Evolutionary conservation across 2,329 filamentous ascomycete species (phyloP).

Genomic region (Clonostachys rhizophaga): DNA sequence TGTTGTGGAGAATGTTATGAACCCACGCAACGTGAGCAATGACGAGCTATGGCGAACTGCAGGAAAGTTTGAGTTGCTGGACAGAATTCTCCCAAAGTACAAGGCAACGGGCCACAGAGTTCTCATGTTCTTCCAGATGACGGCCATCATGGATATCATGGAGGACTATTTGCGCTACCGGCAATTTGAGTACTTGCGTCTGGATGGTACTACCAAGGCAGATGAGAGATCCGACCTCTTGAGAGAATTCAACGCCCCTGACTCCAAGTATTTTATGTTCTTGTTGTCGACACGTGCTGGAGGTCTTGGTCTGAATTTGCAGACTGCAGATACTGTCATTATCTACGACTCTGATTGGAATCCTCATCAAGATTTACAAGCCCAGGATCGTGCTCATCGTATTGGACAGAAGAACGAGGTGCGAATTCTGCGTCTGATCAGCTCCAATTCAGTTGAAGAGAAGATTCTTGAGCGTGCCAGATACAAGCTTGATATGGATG

Average conservation of each 20-base stretch:
- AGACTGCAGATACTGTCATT: conserved; percentile 97
- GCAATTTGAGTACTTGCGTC: conserved; percentile 79
- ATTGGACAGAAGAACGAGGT: conserved; percentile 99
- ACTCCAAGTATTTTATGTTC: conserved; percentile 96
- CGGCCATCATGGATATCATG: conserved; percentile 99
- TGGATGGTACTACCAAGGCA: conserved; percentile 96
- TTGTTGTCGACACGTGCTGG: conserved; percentile 96
- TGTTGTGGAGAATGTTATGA: conserved; percentile 97
- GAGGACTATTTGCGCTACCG: conserved; percentile 90
- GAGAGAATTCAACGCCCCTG: conserved; percentile 80
- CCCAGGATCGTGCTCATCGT: conserved; percentile 99
- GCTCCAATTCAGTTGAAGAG: conserved; percentile 94
- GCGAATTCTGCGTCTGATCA: conserved; percentile 91
- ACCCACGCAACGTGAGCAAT: conserved; percentile 81
- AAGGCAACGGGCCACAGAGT: conserved; percentile 87
- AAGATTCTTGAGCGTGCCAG: conserved; percentile 96
- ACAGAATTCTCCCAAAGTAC: conserved; percentile 91
- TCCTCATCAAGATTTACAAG: conserved; percentile 97
- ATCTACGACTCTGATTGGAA: conserved; percentile 99
- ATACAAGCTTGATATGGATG: conserved; percentile 98
- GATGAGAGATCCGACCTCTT: conserved; percentile 93
- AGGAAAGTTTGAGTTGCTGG: conserved; percentile 94
- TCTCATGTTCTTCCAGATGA: conserved; percentile 99
- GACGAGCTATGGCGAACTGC: conserved; percentile 92
- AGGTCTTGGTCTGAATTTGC: conserved; percentile 94